phyloP scores from a whole-genome alignment of 345 rosid genomes.

The Gynandropsis gynandra region DNA sequence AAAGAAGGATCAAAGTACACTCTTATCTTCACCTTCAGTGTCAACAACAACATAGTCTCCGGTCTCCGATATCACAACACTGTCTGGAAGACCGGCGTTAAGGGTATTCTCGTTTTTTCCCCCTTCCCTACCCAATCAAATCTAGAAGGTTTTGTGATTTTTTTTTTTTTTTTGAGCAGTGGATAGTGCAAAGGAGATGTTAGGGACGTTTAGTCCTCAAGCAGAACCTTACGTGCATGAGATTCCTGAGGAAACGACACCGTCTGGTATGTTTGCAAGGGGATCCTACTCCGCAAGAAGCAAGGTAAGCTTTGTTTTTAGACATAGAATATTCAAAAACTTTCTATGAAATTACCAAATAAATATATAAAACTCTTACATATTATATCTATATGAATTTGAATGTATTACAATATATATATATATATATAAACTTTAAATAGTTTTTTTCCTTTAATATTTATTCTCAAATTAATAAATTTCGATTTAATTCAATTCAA shows the following conservation, averaged over 20 bases:
- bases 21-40: conserved; percentile 64
- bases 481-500: no score
- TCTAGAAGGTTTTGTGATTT: neutral
- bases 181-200: conserved; percentile 79
- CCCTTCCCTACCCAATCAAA: no score
- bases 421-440: no score
- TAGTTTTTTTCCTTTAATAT: no score
- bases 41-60: conserved; percentile 78
- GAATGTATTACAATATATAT: no score
- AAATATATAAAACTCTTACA: no score
- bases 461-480: no score
- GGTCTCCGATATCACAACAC: conserved; percentile 80
- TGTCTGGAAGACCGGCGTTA: conserved; percentile 85
- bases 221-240: conserved; percentile 65
- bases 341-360: no score
- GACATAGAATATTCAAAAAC: no score
- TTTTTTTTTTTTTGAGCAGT: conserved; percentile 34
- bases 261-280: conserved; percentile 85
- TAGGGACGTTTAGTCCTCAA: conserved; percentile 95
- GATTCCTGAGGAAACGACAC: conserved; percentile 79
- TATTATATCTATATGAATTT: no score
- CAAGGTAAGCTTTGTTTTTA: conserved; percentile 39
- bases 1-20: conserved; percentile 82
- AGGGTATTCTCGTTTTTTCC: conserved; percentile 37
- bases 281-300: conserved; percentile 80